phyloP scores from a whole-genome alignment of 352 stramenopile genomes.

The Blastocystis sp. region DNA sequence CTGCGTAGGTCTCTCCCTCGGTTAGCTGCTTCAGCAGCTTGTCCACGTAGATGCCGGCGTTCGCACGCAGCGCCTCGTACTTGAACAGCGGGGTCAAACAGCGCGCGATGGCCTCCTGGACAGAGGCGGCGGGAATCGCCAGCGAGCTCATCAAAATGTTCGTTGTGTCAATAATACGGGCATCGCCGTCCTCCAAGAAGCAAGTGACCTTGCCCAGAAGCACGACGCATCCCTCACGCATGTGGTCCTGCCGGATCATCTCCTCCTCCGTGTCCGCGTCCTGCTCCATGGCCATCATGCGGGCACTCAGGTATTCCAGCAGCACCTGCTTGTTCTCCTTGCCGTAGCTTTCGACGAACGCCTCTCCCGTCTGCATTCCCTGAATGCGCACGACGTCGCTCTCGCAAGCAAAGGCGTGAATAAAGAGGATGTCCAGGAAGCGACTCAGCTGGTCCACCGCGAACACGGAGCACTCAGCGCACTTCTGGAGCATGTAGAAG shows the following conservation, averaged over 20 bases:
- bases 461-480: slow-evolving; percentile 41
- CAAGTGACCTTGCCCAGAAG: slow-evolving; percentile 75
- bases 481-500: slow-evolving; percentile 47
- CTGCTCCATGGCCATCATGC: neutral
- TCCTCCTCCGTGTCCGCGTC: slow-evolving; percentile 18
- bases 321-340: slow-evolving; percentile 49
- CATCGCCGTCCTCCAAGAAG: slow-evolving; percentile 75
- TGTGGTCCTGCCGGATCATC: slow-evolving; percentile 65
- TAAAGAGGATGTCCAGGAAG: slow-evolving; percentile 50
- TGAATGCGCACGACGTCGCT: slow-evolving; percentile 18
- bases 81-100: slow-evolving; percentile 77
- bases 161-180: slow-evolving; percentile 75
- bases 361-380: slow-evolving; percentile 52
- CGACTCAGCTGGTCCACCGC: neutral
- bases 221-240: slow-evolving; percentile 77
- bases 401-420: slow-evolving; percentile 21
- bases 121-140: slow-evolving; percentile 78
- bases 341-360: slow-evolving; percentile 56
- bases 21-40: slow-evolving; percentile 69
- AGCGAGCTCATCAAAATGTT: slow-evolving; percentile 75
- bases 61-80: slow-evolving; percentile 65
- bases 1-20: slow-evolving; percentile 70
- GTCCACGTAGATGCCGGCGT: slow-evolving; percentile 69
- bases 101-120: slow-evolving; percentile 78
- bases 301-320: slow-evolving; percentile 44